phyloP scores from a whole-genome alignment of 2,329 filamentous ascomycete genomes.

The Trichoderma afroharzianum region DNA sequence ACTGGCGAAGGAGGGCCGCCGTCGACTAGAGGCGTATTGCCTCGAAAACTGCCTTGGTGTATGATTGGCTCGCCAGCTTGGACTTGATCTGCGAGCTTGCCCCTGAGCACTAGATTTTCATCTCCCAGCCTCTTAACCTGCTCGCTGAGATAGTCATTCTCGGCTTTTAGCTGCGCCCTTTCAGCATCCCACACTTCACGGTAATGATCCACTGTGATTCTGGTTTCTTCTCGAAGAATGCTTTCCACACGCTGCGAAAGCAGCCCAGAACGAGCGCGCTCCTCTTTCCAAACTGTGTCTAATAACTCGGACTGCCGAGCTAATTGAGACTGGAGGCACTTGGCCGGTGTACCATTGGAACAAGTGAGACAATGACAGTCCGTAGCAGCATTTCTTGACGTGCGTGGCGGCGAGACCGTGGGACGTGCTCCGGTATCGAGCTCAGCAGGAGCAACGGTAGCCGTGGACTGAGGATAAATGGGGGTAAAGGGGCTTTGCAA shows the following conservation, averaged over 20 bases:
- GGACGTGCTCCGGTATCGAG: not conserved
- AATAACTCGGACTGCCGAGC: not conserved
- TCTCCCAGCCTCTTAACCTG: not conserved
- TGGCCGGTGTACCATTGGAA: not conserved
- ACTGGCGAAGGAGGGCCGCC: not conserved
- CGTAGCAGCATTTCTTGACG: not conserved
- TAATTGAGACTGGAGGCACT: not conserved
- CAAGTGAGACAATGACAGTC: not conserved
- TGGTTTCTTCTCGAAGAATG: not conserved
- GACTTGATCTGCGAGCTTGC: conserved; percentile 13
- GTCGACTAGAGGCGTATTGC: not conserved
- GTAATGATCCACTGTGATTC: not conserved
- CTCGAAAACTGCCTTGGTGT: conserved; percentile 33
- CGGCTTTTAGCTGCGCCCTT: not conserved
- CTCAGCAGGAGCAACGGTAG: not conserved
- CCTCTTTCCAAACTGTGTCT: not conserved
- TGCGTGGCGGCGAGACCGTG: not conserved
- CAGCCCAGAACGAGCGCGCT: not conserved
- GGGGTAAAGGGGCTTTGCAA: not conserved
- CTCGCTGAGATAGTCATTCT: not conserved
- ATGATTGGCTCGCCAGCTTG: not conserved
- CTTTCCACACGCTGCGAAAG: not conserved
- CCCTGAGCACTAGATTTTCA: not conserved
- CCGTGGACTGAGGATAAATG: too few species aligned
- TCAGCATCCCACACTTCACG: not conserved